Evolutionary conservation across 805 yeast species (phyloP), one percentile per base, ranked within the genome.

Genomic region (Blastobotrys peoriensis): DNA sequence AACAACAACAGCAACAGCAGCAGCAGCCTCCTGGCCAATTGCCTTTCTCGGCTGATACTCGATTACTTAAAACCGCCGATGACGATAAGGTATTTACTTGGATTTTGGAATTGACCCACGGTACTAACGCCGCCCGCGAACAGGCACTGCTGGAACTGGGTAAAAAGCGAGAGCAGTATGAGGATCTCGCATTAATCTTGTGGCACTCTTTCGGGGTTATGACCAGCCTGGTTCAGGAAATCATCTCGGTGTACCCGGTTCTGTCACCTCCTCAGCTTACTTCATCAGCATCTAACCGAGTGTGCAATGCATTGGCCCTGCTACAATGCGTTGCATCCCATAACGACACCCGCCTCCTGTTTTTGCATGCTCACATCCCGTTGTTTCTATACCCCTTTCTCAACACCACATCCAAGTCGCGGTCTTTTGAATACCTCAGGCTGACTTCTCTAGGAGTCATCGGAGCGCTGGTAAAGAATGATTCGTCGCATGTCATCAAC

Each of bases 121-220:
- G 97, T 1, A 16, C 36, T 10, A 40, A 40, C 18, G 85, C 89
- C 21, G 85, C 85, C 56, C 80, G 94, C 56, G 98, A 93, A 58
- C 86, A 91, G 58, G 98, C 98, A 2, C 70, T 91, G 43, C 68
- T 89, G 53, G 97, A 89, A 61, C 70, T 91, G 37, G 97, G 98
- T 6, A 86, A 93, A 61, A 89, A 89, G 59, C 74, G 98, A 50
- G 98, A 91, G 60, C 88, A 87, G 59, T 91, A 86, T 60, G 97
- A 88, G 47, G 98, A 91, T 61, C 72, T 91, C 47, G 98, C 98
- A 0, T 64, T 88, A 33, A 94, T 91, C 3, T 68, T 91, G 47
- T 91, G 98, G 98, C 82, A 91, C 57, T 86, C 96, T 3, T 89
- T 84, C 65, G 98, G 98, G 23, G 97, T 91, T 9, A 88, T 93